These are phyloP conservation scores for Haematococcus sp. DNA, from an alignment of 139 green algal genomes.

Conservation along the genomic window DNA sequence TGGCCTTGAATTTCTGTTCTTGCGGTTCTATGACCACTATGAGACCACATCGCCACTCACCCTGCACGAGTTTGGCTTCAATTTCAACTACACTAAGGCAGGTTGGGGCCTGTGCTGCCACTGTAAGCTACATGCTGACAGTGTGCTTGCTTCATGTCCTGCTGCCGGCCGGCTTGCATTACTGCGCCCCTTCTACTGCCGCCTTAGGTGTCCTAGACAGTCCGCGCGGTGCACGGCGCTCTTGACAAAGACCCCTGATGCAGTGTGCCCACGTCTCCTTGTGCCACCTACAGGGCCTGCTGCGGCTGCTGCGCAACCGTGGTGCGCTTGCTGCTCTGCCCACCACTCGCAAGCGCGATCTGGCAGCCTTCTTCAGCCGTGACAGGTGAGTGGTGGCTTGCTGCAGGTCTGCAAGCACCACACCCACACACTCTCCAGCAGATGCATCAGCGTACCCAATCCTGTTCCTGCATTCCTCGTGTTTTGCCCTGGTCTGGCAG, in stretches of 20 bases:
- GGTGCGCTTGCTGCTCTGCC: slow-evolving; percentile 29
- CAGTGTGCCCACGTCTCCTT: not conserved
- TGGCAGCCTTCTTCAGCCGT: not conserved
- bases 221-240: too few relatives aligned
- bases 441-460: too few relatives aligned
- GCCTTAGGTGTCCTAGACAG: too few relatives aligned
- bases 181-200: too few relatives aligned
- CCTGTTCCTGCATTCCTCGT: too few relatives aligned
- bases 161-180: too few relatives aligned
- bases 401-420: too few relatives aligned
- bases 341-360: not conserved
- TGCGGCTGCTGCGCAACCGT: slow-evolving; percentile 12
- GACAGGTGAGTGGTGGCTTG: too few relatives aligned
- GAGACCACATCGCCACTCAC: slow-evolving; percentile 10
- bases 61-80: not conserved
- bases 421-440: too few relatives aligned
- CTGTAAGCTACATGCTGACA: not conserved
- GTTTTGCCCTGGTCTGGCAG: too few relatives aligned
- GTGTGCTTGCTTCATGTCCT: too few relatives aligned
- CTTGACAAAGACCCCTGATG: too few relatives aligned
- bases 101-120: not conserved
- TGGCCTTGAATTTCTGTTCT: slow-evolving; percentile 34
- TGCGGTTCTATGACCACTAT: slow-evolving; percentile 55
- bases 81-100: not conserved
- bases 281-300: not conserved